Conservation (phyloP, 1,284 basidiomycete species). For the Exobasidium cylindrosporum region DNA sequence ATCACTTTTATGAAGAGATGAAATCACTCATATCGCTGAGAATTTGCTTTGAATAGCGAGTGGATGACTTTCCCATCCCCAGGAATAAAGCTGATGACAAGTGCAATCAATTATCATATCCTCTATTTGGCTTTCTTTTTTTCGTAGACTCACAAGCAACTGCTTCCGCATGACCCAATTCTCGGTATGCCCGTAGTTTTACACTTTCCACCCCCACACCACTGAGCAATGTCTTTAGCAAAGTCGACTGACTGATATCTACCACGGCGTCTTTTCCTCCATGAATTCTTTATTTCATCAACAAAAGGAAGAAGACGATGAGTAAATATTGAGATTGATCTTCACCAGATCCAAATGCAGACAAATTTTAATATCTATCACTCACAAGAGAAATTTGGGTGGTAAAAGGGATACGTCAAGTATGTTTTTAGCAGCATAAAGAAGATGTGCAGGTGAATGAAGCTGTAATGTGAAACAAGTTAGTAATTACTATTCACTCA, state of each 20-base stretch:
- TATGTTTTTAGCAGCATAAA: constrained; percentile 56
- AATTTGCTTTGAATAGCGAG: constrained; percentile 54
- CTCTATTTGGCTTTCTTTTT: too few species aligned
- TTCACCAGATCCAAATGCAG: too few species aligned
- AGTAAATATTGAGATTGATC: too few species aligned
- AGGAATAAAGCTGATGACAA: constrained; percentile 31
- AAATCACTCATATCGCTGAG: constrained; percentile 37
- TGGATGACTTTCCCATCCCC: constrained; percentile 43
- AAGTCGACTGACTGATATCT: constrained; percentile 54
- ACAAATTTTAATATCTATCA: too few species aligned
- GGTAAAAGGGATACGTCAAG: constrained; percentile 54
- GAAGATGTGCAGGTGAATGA: constrained; percentile 56
- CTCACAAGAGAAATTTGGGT: constrained; percentile 49
- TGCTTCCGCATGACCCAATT: constrained; percentile 54
- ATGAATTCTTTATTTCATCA: constrained; percentile 47
- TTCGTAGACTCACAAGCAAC: constrained; percentile 25
- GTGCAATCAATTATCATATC: too few species aligned
- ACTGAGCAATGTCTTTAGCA: constrained; percentile 56
- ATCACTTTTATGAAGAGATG: constrained; percentile 16
- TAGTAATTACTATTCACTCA: background rate
- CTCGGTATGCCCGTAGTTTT: constrained; percentile 52
- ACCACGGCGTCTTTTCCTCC: constrained; percentile 55
- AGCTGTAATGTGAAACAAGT: constrained; percentile 18
- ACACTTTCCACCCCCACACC: constrained; percentile 56
- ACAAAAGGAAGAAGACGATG: too few species aligned